These are phyloP conservation scores for Leptomonas seymouri DNA, from an alignment of 208 protist genomes.

Conservation along the genomic window DNA sequence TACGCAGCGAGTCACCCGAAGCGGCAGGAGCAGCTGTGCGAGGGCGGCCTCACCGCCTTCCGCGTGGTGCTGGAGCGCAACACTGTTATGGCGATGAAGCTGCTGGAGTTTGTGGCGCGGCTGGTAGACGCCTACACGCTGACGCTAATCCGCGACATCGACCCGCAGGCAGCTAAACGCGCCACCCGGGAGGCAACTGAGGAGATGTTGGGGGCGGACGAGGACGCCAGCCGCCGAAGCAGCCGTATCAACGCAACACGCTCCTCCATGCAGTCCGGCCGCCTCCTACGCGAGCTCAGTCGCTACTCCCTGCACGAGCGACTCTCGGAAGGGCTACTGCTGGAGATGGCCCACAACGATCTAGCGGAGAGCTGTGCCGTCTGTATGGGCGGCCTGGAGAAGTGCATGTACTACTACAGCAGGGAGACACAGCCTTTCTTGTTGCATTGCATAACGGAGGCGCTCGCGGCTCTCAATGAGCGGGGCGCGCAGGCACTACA, in stretches of 20 bases:
- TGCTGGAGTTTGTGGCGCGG: slow-evolving; percentile 66
- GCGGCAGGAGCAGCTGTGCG: slow-evolving; percentile 60
- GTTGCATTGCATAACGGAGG: slow-evolving; percentile 41
- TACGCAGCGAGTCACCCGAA: slow-evolving; percentile 80
- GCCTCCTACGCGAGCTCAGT: slow-evolving; percentile 78
- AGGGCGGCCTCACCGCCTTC: slow-evolving; percentile 67
- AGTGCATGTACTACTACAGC: slow-evolving; percentile 87
- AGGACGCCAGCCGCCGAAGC: slow-evolving; percentile 27
- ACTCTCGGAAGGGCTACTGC: slow-evolving; percentile 66
- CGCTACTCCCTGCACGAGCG: slow-evolving; percentile 87
- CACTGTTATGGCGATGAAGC: slow-evolving; percentile 30
- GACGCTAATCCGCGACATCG: slow-evolving; percentile 81
- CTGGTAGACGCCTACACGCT: slow-evolving; percentile 80
- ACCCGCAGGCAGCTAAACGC: slow-evolving; percentile 65
- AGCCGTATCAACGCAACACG: slow-evolving; percentile 54
- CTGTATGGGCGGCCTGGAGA: slow-evolving; percentile 77
- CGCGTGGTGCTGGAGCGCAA: slow-evolving; percentile 54
- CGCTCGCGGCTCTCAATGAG: slow-evolving; percentile 13
- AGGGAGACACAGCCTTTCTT: slow-evolving; percentile 76
- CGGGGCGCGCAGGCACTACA: background rate
- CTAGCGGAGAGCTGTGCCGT: slow-evolving; percentile 28
- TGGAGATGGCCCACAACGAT: slow-evolving; percentile 56
- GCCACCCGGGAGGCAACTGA: slow-evolving; percentile 23
- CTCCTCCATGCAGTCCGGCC: slow-evolving; percentile 75
- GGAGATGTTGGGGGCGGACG: slow-evolving; percentile 14